A percentile compares a stretch with the other conserved stretches of the same genome.
phyloP scores from a whole-genome alignment of 2,329 filamentous ascomycete genomes.

The Metarhizium brunneum region DNA sequence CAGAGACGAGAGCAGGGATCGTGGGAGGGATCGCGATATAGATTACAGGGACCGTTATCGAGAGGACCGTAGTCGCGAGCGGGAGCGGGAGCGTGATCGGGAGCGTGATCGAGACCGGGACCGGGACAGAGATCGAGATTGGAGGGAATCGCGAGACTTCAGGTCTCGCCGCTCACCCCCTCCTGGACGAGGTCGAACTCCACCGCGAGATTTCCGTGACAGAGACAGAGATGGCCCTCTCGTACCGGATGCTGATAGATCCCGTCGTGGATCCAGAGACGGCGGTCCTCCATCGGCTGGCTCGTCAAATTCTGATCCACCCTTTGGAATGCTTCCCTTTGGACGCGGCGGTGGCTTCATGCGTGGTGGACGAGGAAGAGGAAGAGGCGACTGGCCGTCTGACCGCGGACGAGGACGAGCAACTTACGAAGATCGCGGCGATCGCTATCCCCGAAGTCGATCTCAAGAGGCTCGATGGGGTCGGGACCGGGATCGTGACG shows the following conservation, averaged over 20 bases:
- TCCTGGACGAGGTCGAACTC: conserved; percentile 51
- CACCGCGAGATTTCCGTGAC: conserved; percentile 58
- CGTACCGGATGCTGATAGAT: conserved; percentile 57
- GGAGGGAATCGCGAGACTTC: conserved; percentile 30
- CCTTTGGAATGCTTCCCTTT: conserved; percentile 42
- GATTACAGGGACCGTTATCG: conserved; percentile 50
- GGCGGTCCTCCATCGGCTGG: conserved; percentile 60
- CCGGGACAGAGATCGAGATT: conserved; percentile 41
- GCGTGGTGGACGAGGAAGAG: conserved; percentile 43
- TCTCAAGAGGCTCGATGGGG: conserved; percentile 55
- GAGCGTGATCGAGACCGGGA: conserved; percentile 34
- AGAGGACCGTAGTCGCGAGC: conserved; percentile 53
- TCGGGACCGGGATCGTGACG: conserved; percentile 47
- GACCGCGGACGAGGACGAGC: conserved; percentile 46
- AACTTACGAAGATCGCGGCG: conserved; percentile 49
- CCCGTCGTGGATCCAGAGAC: conserved; percentile 61
- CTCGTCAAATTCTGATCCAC: conserved; percentile 60
- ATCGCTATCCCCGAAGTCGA: conserved; percentile 56
- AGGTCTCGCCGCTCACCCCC: conserved; percentile 45
- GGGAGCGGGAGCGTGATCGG: conserved; percentile 49
- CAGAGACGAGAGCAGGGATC: conserved; percentile 53
- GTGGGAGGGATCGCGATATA: conserved; percentile 49
- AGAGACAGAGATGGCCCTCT: conserved; percentile 48
- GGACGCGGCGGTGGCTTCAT: conserved; percentile 47
- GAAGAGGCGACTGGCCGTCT: conserved; percentile 29